Percentiles rank a stretch among this genome's conserved stretches.
Conservation (phyloP, 1,284 basidiomycete species). For the Ganoderma multipileum region DNA sequence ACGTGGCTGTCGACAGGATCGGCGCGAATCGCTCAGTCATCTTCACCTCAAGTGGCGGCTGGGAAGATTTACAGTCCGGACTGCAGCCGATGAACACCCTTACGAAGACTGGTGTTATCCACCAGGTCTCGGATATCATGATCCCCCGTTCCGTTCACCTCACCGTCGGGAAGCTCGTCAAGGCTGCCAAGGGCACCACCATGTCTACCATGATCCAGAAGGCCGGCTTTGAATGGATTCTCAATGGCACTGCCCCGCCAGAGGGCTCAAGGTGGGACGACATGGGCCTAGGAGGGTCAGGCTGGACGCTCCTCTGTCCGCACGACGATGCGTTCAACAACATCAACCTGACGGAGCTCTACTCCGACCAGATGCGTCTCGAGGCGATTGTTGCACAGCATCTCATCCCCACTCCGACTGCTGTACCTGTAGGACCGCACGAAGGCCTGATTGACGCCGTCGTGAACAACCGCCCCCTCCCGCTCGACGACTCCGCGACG, state of each 20-base stretch:
- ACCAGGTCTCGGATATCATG: conserved; percentile 88
- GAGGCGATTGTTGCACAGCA: conserved; percentile 86
- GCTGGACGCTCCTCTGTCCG: conserved; percentile 91
- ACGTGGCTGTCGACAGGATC: conserved; percentile 64
- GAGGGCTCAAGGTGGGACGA: conserved; percentile 67
- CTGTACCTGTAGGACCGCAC: background rate
- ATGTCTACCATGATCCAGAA: conserved; percentile 87
- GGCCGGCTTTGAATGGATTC: conserved; percentile 88
- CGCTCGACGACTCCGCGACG: conserved; percentile 71
- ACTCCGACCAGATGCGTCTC: conserved; percentile 66
- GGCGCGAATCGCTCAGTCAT: conserved; percentile 55
- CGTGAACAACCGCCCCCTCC: conserved; percentile 75
- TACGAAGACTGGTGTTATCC: conserved; percentile 91
- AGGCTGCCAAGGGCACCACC: conserved; percentile 86
- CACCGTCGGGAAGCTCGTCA: conserved; percentile 88
- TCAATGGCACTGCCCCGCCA: conserved; percentile 84
- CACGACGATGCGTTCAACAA: conserved; percentile 91
- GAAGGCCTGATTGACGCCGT: conserved; percentile 43
- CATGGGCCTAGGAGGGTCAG: conserved; percentile 50
- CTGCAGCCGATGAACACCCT: conserved; percentile 69
- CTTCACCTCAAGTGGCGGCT: conserved; percentile 75
- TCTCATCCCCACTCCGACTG: conserved; percentile 68
- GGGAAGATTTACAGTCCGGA: conserved; percentile 70
- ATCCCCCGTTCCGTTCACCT: conserved; percentile 90
- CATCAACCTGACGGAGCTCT: conserved; percentile 85